Percentiles rank a stretch among this genome's conserved stretches.
These are phyloP conservation scores for Drechslerella stenobrocha DNA, from an alignment of 2,329 filamentous ascomycete species.

Conservation along the genomic window DNA sequence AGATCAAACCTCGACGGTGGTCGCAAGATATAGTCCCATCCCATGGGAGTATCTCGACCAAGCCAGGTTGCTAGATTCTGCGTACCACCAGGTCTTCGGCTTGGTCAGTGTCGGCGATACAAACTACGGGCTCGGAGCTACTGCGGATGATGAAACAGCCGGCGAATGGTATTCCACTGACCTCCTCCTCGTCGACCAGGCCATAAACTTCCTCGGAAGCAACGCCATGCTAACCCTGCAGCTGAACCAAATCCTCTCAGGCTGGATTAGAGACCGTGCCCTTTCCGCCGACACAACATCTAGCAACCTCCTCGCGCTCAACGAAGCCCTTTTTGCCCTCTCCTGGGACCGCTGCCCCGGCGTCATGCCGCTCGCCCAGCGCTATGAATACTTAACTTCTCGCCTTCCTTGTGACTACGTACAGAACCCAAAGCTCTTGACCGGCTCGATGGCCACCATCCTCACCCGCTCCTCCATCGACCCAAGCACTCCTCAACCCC, in stretches of 20 bases:
- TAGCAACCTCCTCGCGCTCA: constrained; percentile 3
- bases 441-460: constrained; percentile 1
- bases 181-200: constrained; percentile 6
- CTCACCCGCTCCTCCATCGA: not conserved
- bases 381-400: not conserved
- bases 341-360: constrained; percentile 5
- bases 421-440: not conserved
- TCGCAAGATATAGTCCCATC: constrained; percentile 3
- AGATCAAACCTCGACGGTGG: not conserved
- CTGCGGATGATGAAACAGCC: not conserved
- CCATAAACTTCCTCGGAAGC: not conserved
- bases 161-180: constrained; percentile 4
- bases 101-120: not conserved
- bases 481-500: not conserved
- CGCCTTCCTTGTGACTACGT: not conserved
- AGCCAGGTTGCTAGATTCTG: not conserved
- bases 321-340: not conserved
- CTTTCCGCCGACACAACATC: not conserved
- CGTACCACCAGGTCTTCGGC: not conserved
- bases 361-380: not conserved
- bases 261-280: constrained; percentile 1
- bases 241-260: constrained; percentile 3
- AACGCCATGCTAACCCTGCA: constrained; percentile 5
- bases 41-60: constrained; percentile 6
- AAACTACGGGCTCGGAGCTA: not conserved